Evolutionary conservation across 495 filamentous ascomycete genomes (phyloP).

Genomic region (Trypethelium eluteriae): DNA sequence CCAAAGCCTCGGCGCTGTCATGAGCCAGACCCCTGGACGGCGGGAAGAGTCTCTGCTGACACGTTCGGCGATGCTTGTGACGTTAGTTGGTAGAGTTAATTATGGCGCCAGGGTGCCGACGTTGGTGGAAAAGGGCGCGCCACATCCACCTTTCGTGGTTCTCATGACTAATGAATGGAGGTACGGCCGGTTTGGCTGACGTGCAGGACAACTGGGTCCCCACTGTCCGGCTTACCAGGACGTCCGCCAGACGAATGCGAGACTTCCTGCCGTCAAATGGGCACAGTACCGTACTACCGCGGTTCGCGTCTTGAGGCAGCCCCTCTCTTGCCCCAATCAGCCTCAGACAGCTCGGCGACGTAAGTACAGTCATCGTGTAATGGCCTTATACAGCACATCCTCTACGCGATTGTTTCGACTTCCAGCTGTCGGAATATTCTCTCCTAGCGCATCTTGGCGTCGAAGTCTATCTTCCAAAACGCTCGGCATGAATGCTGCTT

Average conservation of each 20-base stretch:
- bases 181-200: not conserved
- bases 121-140: not conserved
- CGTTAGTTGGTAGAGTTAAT: not conserved
- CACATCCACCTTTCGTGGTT: not conserved
- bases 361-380: too few relatives aligned
- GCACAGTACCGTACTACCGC: too few relatives aligned
- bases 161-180: too few relatives aligned
- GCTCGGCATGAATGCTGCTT: not conserved
- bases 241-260: too few relatives aligned
- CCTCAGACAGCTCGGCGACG: too few relatives aligned
- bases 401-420: not conserved
- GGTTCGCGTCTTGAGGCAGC: not conserved
- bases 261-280: too few relatives aligned
- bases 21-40: not conserved
- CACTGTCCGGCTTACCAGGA: not conserved
- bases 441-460: not conserved
- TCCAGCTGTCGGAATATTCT: not conserved
- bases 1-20: not conserved
- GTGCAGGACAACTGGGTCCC: not conserved
- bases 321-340: too few relatives aligned
- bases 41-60: not conserved
- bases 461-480: not conserved
- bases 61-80: not conserved
- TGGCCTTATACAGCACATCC: too few relatives aligned
- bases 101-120: not conserved